Evolutionary conservation across 2,329 filamentous ascomycete genomes (phyloP).

Genomic region (Fusarium tjaetaba): DNA sequence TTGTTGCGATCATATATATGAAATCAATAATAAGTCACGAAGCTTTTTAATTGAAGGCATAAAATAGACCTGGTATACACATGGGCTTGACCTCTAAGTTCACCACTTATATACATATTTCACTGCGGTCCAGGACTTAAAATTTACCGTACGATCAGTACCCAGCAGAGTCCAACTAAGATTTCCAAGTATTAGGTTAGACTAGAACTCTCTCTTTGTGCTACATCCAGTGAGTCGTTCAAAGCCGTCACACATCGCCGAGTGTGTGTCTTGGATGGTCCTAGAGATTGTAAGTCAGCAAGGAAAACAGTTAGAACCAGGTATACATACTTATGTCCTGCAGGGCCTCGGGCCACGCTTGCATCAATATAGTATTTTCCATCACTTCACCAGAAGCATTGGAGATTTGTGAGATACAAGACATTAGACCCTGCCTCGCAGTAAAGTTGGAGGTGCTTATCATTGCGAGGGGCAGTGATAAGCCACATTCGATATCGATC

Average conservation of each 20-base stretch:
- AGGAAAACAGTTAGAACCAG: neutral
- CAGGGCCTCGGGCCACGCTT: neutral
- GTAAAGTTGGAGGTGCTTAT: neutral
- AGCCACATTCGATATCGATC: constrained; percentile 5
- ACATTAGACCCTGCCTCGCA: neutral
- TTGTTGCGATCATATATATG: neutral
- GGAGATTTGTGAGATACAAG: neutral
- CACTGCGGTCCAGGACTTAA: too few relatives aligned
- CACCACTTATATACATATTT: too few relatives aligned
- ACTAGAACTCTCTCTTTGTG: neutral
- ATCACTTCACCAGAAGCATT: neutral
- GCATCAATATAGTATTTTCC: constrained; percentile 5
- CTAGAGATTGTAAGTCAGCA: neutral
- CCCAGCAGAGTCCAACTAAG: too few relatives aligned
- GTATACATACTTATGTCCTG: neutral
- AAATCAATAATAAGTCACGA: neutral
- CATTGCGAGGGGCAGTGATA: neutral
- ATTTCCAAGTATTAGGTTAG: too few relatives aligned
- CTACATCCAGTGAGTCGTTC: neutral
- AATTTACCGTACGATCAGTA: too few relatives aligned
- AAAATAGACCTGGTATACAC: neutral
- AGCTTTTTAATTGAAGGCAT: rapidly evolving
- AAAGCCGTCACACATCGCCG: neutral
- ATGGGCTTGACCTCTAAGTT: too few relatives aligned
- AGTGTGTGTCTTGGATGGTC: neutral